Evolutionary conservation across 73 alveolate species (phyloP).

Genomic region (Paramecium bursaria): DNA sequence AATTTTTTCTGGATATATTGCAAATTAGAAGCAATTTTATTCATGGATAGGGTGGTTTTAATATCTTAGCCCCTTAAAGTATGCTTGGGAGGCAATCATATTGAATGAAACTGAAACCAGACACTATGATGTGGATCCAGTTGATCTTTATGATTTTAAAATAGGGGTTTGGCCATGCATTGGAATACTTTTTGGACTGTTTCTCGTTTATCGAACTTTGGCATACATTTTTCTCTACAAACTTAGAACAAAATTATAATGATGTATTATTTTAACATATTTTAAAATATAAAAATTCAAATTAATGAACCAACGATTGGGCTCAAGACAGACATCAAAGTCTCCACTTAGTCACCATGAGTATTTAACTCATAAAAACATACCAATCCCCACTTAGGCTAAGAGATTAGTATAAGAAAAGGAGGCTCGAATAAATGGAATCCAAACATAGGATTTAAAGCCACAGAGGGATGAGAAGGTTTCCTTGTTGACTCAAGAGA

Average conservation of each 20-base stretch:
- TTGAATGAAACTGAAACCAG: slow-evolving; percentile 71
- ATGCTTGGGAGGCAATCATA: slow-evolving; percentile 72
- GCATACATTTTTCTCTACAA: slow-evolving; percentile 31
- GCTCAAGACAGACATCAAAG: too few relatives aligned
- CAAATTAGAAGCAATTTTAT: slow-evolving; percentile 67
- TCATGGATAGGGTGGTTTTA: slow-evolving; percentile 78
- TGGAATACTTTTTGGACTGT: slow-evolving; percentile 11
- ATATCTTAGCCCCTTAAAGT: slow-evolving; percentile 79
- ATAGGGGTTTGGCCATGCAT: slow-evolving; percentile 46
- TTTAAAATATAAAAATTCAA: too few relatives aligned
- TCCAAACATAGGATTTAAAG: not conserved
- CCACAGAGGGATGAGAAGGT: not conserved
- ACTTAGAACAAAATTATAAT: slow-evolving; percentile 24
- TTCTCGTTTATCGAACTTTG: slow-evolving; percentile 8
- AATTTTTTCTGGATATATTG: slow-evolving; percentile 77
- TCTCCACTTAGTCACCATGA: too few relatives aligned
- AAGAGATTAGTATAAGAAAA: not conserved
- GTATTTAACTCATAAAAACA: slow-evolving; percentile 44
- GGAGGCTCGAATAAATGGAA: not conserved
- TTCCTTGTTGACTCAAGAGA: not conserved
- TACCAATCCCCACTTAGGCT: slow-evolving; percentile 5
- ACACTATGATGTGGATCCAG: slow-evolving; percentile 36
- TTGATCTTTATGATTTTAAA: slow-evolving; percentile 17
- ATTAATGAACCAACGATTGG: too few relatives aligned
- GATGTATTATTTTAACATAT: too few relatives aligned